Conservation (phyloP, 1,284 basidiomycete genomes). For the Cryptococcus floricola region DNA sequence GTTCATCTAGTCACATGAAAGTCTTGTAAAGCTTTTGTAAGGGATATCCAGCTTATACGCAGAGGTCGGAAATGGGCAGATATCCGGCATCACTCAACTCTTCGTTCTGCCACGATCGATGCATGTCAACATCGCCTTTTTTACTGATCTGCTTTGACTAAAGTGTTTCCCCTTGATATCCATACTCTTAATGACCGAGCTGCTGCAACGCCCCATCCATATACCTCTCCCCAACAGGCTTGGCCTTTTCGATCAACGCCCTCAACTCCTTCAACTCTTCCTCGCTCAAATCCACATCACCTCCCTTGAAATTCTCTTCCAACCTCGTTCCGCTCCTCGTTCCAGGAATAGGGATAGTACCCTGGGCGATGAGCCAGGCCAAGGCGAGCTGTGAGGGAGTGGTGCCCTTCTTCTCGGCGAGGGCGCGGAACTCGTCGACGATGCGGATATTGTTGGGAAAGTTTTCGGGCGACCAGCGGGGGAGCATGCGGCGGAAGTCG, state of each 20-base stretch:
- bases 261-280: conserved; percentile 41
- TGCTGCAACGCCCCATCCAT: background rate
- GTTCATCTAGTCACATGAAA: no score
- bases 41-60: no score
- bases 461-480: conserved; percentile 42
- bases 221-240: conserved; percentile 16
- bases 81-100: no score
- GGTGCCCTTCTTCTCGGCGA: conserved; percentile 42
- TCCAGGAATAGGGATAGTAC: conserved; percentile 49
- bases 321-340: conserved; percentile 34
- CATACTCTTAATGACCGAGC: background rate
- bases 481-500: conserved; percentile 39
- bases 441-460: conserved; percentile 42
- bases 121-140: no score
- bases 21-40: no score
- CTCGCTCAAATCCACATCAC: conserved; percentile 29
- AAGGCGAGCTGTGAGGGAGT: conserved; percentile 48
- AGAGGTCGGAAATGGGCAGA: no score
- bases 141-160: no score
- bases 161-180: no score
- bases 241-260: conserved; percentile 28
- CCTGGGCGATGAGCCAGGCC: conserved; percentile 51
- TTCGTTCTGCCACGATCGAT: no score
- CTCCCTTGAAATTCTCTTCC: conserved; percentile 45
- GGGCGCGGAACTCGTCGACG: conserved; percentile 28